Conservation (phyloP, 768 basidiomycete species). For the Hericium erinaceus region DNA sequence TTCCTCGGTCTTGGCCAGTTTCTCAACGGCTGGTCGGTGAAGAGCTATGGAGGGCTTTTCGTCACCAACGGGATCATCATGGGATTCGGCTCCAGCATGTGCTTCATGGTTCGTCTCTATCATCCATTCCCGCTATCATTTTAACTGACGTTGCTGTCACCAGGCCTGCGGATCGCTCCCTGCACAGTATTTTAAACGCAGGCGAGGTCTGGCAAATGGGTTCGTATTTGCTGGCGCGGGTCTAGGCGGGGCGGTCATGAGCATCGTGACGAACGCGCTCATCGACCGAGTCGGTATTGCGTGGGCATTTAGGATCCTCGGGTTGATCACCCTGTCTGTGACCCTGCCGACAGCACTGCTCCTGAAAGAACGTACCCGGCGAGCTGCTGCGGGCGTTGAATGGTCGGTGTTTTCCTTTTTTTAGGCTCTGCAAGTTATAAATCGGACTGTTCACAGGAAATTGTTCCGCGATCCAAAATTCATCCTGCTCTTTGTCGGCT, state of each 20-base stretch:
- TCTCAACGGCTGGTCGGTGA: slow-evolving; percentile 18
- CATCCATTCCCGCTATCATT: not conserved
- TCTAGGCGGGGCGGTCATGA: slow-evolving; percentile 23
- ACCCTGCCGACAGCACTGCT: slow-evolving; percentile 22
- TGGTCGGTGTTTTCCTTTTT: slow-evolving; percentile 11
- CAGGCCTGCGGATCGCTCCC: slow-evolving; percentile 25
- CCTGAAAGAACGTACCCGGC: slow-evolving; percentile 17
- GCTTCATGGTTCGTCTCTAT: slow-evolving; percentile 14
- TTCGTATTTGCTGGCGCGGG: slow-evolving; percentile 25
- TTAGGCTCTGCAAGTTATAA: not conserved
- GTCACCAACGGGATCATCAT: slow-evolving; percentile 22
- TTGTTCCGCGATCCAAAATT: slow-evolving; percentile 23
- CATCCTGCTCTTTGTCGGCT: slow-evolving; percentile 10
- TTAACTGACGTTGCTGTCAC: not conserved
- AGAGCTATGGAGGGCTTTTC: slow-evolving; percentile 17
- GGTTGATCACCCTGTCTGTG: slow-evolving; percentile 18
- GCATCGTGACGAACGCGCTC: slow-evolving; percentile 20
- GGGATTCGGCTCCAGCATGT: slow-evolving; percentile 22
- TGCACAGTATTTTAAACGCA: slow-evolving; percentile 26
- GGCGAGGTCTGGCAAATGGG: slow-evolving; percentile 25
- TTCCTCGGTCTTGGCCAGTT: slow-evolving; percentile 21
- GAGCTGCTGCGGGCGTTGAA: slow-evolving; percentile 15
- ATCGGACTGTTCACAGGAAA: slow-evolving; percentile 12
- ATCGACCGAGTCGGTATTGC: slow-evolving; percentile 20
- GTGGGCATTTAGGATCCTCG: slow-evolving; percentile 26